Evolutionary conservation across 495 filamentous ascomycete species (phyloP), one percentile per base, ranked within the genome.

Genomic region (Chaetomidium leptoderma): DNA sequence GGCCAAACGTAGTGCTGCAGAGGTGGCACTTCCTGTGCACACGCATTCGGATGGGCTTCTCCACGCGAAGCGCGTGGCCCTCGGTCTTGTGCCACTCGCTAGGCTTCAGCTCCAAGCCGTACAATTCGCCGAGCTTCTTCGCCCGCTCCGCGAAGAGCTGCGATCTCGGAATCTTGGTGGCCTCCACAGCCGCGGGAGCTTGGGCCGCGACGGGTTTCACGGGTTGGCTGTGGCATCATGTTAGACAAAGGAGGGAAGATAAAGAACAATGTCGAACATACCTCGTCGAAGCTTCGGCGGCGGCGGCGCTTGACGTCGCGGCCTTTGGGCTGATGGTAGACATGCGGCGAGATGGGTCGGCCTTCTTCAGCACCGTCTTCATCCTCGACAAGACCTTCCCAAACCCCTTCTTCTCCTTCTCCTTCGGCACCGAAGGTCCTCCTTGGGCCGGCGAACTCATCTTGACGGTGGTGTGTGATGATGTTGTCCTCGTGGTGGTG

Each of bases 1-100:
- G 70, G 13, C 62, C 71, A 68, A 93, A 96, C 13, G 81, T 63
- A 13, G 77, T 82, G 43, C 81, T 64, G 66, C 92, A 96, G 49
- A 81, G 72, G 66, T 95, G 91, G 67, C 92, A 97, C 55, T 75
- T 85, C 21, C 90, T 82, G 63, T 89, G 92, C 35, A 96, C 86
- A 32, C 92, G 83, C 87, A 97, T 95, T 61, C 90, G 88, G 59
- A 96, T 90, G 17, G 88, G 84, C 72, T 92, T 95, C 68, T 92
- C 84, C 17, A 96, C 85, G 26, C 92, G 87, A 46, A 85, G 72
- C 21, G 84, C 78, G 51, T 85, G 78, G 30, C 76, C 73, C 57
- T 82, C 79, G 58, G 72, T 69, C 44, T 76, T 73, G 61, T 81
- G 81, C 86, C 84, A 88, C 68, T 90, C 87, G 57, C 78, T 81